Evolutionary conservation across 257 asterid genomes (phyloP).

Genomic region (Solanum pinnatisectum): DNA sequence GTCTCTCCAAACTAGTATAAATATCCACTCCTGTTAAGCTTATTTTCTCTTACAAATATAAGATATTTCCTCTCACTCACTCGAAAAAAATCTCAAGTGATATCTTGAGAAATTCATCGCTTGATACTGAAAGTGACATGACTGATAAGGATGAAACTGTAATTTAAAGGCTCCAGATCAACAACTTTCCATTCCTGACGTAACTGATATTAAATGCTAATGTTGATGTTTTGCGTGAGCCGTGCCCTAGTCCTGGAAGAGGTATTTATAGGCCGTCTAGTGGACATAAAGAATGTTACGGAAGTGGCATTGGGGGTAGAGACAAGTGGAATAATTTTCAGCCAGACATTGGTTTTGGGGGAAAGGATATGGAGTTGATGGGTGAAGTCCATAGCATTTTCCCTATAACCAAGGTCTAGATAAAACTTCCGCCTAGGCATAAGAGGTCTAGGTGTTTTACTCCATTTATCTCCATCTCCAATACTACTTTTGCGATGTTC

Average conservation of each 20-base stretch:
- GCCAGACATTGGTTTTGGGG: slow-evolving; percentile 17
- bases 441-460: slow-evolving; percentile 37
- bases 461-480: slow-evolving; percentile 62
- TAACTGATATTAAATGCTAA: neutral
- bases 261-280: slow-evolving; percentile 35
- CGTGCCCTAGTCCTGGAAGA: slow-evolving; percentile 39
- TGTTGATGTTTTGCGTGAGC: slow-evolving; percentile 21
- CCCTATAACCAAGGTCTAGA: slow-evolving; percentile 27
- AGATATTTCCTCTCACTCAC: neutral
- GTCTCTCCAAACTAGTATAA: too few relatives aligned
- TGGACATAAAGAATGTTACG: slow-evolving; percentile 51
- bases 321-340: neutral
- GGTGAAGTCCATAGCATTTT: slow-evolving; percentile 6
- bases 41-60: too few relatives aligned
- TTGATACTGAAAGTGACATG: slow-evolving; percentile 1
- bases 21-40: too few relatives aligned
- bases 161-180: slow-evolving; percentile 9
- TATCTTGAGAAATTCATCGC: too few relatives aligned
- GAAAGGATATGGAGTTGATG: slow-evolving; percentile 8
- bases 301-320: slow-evolving; percentile 40
- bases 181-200: neutral
- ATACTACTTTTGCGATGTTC: slow-evolving; percentile 50
- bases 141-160: slow-evolving; percentile 8
- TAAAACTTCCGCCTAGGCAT: slow-evolving; percentile 39
- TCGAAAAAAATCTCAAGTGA: too few relatives aligned